A percentile compares a stretch with the other conserved stretches of the same genome.
These are phyloP conservation scores for Entophlyctis luteolus DNA, from an alignment of 192 early-diverging fungal genomes.

Conservation along the genomic window DNA sequence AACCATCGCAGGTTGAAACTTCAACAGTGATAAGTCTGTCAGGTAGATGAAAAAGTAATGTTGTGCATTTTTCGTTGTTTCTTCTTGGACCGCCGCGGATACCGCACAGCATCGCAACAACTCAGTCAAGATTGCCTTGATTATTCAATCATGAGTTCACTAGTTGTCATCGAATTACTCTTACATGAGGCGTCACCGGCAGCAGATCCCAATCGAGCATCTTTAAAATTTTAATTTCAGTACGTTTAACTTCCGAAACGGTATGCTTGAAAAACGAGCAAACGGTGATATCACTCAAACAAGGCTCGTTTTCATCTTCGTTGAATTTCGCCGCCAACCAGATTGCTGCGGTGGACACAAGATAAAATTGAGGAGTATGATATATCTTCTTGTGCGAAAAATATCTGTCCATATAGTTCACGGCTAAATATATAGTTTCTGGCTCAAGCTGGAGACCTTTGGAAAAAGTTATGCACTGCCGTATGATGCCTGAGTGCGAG, in stretches of 20 bases:
- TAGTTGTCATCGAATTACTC: neutral
- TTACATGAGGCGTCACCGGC: neutral
- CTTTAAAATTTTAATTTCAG: conserved; percentile 9
- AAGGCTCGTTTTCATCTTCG: conserved; percentile 22
- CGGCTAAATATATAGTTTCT: conserved; percentile 5
- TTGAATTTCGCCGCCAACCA: conserved; percentile 13
- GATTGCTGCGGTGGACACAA: neutral
- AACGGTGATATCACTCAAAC: conserved; percentile 3
- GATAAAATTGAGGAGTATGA: neutral
- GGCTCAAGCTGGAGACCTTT: conserved; percentile 15
- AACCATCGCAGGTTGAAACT: conserved; percentile 18
- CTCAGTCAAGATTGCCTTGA: conserved; percentile 4
- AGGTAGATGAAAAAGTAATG: neutral
- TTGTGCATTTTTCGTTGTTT: neutral
- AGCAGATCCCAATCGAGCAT: conserved; percentile 7
- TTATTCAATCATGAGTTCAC: neutral
- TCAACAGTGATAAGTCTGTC: neutral
- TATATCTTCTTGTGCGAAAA: neutral
- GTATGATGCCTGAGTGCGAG: neutral
- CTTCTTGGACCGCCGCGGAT: neutral
- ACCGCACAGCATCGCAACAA: neutral
- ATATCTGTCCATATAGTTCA: conserved; percentile 18
- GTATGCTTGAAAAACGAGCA: neutral
- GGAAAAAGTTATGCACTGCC: neutral
- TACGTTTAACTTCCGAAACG: conserved; percentile 4